Percentiles rank a stretch among this genome's conserved stretches.
These are phyloP conservation scores for Thielaviopsis punctulata DNA, from an alignment of 2,329 filamentous ascomycete genomes.

Conservation along the genomic window DNA sequence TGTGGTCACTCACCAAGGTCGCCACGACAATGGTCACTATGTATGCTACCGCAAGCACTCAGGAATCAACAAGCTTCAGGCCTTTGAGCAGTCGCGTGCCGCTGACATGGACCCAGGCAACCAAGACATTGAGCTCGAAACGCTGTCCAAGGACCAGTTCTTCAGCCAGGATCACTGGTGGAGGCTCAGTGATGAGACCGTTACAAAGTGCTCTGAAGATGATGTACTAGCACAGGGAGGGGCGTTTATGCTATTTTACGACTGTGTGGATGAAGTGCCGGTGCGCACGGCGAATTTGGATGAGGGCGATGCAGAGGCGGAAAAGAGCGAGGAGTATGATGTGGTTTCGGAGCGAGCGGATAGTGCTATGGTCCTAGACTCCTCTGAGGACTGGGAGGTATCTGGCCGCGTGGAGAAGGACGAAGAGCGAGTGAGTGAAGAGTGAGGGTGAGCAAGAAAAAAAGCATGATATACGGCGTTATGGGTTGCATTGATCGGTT, in stretches of 20 bases:
- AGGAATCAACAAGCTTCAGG: not conserved
- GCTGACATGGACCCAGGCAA: constrained; percentile 10
- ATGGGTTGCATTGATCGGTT: not conserved
- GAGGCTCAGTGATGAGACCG: constrained; percentile 77
- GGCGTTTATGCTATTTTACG: constrained; percentile 97
- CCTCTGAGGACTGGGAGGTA: not conserved
- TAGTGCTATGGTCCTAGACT: not conserved
- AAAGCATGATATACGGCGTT: not conserved
- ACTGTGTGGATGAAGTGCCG: constrained; percentile 43
- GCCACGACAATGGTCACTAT: constrained; percentile 92
- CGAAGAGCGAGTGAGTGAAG: not conserved
- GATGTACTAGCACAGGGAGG: constrained; percentile 59
- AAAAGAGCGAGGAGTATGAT: not conserved
- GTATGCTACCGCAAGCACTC: constrained; percentile 66
- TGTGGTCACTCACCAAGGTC: constrained; percentile 74
- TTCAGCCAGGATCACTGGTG: constrained; percentile 44
- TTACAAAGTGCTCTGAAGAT: constrained; percentile 55
- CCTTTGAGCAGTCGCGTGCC: constrained; percentile 9
- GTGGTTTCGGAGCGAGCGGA: not conserved
- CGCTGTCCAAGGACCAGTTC: constrained; percentile 7
- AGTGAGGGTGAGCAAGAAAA: too few species aligned
- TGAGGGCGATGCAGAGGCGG: not conserved
- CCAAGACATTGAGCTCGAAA: constrained; percentile 10
- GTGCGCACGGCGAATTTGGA: constrained; percentile 23
- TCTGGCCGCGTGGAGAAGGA: not conserved